These are phyloP conservation scores for Schizothecium vesticola DNA, from an alignment of 495 filamentous ascomycete species.

Conservation along the genomic window DNA sequence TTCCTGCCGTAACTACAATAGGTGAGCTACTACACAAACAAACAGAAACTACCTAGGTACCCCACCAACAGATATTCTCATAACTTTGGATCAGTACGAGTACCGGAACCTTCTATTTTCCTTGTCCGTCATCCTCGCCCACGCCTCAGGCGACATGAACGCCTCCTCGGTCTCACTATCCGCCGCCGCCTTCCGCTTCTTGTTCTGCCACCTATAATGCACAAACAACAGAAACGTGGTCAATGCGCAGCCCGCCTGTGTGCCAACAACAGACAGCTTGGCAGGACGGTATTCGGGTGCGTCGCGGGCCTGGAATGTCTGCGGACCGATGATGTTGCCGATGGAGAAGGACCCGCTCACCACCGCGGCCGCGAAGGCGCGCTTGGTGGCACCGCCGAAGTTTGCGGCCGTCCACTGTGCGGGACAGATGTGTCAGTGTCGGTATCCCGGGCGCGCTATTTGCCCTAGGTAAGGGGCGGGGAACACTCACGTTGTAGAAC, in stretches of 20 bases:
- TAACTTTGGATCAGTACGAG: constrained; percentile 17
- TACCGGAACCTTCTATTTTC: constrained; percentile 37
- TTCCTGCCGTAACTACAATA: no score
- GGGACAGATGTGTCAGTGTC: no score
- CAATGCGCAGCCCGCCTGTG: constrained; percentile 29
- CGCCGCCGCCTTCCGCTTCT: constrained; percentile 10
- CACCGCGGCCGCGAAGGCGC: constrained; percentile 44
- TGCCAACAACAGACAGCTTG: constrained; percentile 52
- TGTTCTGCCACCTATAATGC: constrained; percentile 36
- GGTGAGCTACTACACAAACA: no score
- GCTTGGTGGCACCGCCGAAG: constrained; percentile 33
- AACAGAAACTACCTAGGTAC: no score
- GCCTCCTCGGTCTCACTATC: constrained; percentile 22
- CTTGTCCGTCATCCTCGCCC: constrained; percentile 31
- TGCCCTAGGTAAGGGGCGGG: not conserved
- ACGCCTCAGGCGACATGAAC: constrained; percentile 28
- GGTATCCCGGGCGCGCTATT: no score
- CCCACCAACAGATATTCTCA: no score
- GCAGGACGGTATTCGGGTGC: constrained; percentile 57
- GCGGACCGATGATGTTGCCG: constrained; percentile 63
- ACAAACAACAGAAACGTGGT: constrained; percentile 29
- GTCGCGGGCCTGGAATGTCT: constrained; percentile 57
- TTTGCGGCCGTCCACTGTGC: constrained; percentile 33
- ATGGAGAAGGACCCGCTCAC: constrained; percentile 54
- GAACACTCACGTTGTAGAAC: constrained; percentile 32